Percentiles rank a stretch among this genome's conserved stretches.
phyloP scores from a whole-genome alignment of 1,284 basidiomycete genomes.

The Pascua sp. region DNA sequence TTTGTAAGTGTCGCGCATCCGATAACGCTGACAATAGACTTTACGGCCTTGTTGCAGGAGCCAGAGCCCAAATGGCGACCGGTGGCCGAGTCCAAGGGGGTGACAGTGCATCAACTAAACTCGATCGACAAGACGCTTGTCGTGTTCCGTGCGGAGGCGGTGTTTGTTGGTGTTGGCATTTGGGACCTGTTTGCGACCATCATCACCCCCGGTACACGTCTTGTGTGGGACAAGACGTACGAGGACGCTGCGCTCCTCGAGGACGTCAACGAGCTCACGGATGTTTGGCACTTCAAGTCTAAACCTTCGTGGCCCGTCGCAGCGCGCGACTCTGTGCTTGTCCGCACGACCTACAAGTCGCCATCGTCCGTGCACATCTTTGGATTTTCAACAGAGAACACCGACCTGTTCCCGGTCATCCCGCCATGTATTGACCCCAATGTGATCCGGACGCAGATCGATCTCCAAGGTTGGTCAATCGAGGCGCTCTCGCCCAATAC shows the following conservation, averaged over 20 bases:
- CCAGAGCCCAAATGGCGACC: slow-evolving; percentile 94
- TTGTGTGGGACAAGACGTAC: slow-evolving; percentile 85
- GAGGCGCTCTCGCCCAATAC: slow-evolving; percentile 94
- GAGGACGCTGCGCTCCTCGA: slow-evolving; percentile 82
- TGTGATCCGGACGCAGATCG: slow-evolving; percentile 88
- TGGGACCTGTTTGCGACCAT: slow-evolving; percentile 96
- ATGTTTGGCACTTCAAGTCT: slow-evolving; percentile 84
- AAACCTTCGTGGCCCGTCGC: slow-evolving; percentile 87
- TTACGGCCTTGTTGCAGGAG: slow-evolving; percentile 93
- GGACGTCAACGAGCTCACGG: slow-evolving; percentile 86
- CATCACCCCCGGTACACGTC: slow-evolving; percentile 72
- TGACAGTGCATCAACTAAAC: slow-evolving; percentile 90
- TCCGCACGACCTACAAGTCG: slow-evolving; percentile 96
- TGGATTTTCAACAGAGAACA: slow-evolving; percentile 88
- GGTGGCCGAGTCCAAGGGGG: slow-evolving; percentile 80
- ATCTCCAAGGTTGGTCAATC: slow-evolving; percentile 94
- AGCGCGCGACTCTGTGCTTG: slow-evolving; percentile 84
- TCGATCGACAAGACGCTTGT: slow-evolving; percentile 96
- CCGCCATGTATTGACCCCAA: slow-evolving; percentile 65
- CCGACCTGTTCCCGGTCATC: slow-evolving; percentile 74
- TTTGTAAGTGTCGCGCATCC: slow-evolving; percentile 53
- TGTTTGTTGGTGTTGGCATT: slow-evolving; percentile 90
- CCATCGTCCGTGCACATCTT: slow-evolving; percentile 93
- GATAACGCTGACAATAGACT: slow-evolving; percentile 54
- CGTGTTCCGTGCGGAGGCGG: slow-evolving; percentile 93